Conservation (phyloP, 2,329 filamentous ascomycete genomes). For the Ophiostoma australiae region DNA sequence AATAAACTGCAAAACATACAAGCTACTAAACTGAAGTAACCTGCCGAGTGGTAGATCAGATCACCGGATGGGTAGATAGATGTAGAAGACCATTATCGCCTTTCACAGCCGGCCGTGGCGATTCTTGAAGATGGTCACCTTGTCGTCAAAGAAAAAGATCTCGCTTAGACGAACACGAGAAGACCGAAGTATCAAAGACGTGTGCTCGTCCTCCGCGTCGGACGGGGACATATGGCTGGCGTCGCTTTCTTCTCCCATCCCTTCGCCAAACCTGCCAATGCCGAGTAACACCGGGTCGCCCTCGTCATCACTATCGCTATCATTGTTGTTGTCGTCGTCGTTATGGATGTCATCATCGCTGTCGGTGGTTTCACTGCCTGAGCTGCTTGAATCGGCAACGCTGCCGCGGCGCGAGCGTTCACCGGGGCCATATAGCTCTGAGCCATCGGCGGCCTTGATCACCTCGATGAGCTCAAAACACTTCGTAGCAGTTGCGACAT, state of each 20-base stretch:
- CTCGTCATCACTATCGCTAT: background rate
- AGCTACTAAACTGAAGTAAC: no score
- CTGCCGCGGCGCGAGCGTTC: background rate
- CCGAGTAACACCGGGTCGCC: no score
- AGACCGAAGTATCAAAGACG: background rate
- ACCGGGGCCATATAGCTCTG: slow-evolving; percentile 23
- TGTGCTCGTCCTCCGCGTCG: background rate
- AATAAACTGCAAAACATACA: no score
- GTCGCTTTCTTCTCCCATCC: background rate
- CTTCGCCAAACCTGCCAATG: background rate
- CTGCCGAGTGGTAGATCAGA: background rate
- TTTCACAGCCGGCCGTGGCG: slow-evolving; percentile 51
- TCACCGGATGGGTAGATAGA: background rate
- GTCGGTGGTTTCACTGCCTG: background rate
- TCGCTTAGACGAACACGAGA: slow-evolving; percentile 51
- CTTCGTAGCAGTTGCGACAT: slow-evolving; percentile 69
- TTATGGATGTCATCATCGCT: slow-evolving; percentile 1
- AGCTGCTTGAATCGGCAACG: background rate
- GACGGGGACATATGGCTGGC: background rate
- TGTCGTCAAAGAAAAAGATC: slow-evolving; percentile 81
- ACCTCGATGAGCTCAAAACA: slow-evolving; percentile 78
- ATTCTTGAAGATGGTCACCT: slow-evolving; percentile 73
- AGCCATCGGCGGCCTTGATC: slow-evolving; percentile 36
- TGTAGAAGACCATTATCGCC: background rate
- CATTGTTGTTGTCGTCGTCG: background rate